A percentile compares a stretch with the other conserved stretches of the same genome.
Evolutionary conservation across 192 early-diverging fungal genomes (phyloP).

Genomic region (Dispira parvispora): DNA sequence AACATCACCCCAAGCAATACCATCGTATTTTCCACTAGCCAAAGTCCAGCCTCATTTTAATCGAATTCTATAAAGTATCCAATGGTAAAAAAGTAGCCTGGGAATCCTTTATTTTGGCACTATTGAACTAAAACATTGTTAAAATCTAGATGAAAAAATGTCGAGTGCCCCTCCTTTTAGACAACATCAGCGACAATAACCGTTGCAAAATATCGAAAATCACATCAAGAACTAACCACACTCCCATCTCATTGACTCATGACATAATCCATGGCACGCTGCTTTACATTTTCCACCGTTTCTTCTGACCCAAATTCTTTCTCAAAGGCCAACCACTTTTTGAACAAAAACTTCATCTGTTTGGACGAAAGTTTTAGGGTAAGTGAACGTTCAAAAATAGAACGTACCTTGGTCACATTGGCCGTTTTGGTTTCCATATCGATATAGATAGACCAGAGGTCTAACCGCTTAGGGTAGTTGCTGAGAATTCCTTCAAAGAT

Average conservation of each 20-base stretch:
- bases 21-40: too few relatives aligned
- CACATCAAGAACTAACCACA: too few relatives aligned
- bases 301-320: conserved; percentile 69
- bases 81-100: too few relatives aligned
- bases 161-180: too few relatives aligned
- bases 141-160: too few relatives aligned
- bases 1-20: too few relatives aligned
- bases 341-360: conserved; percentile 99
- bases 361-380: conserved; percentile 81
- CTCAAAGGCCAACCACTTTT: conserved; percentile 93
- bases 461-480: conserved; percentile 82
- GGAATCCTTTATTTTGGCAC: too few relatives aligned
- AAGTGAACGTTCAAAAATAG: conserved; percentile 82
- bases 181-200: too few relatives aligned
- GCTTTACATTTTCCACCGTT: conserved; percentile 73
- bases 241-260: not conserved
- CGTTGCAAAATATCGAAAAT: too few relatives aligned
- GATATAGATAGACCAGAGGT: conserved; percentile 93
- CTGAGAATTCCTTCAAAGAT: conserved; percentile 91
- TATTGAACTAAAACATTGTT: too few relatives aligned
- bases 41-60: too few relatives aligned
- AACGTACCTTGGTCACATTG: conserved; percentile 20
- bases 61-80: too few relatives aligned
- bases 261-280: conserved; percentile 72
- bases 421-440: conserved; percentile 82